phyloP scores from a whole-genome alignment of 2,329 filamentous ascomycete species.

The Myotisia sp. region DNA sequence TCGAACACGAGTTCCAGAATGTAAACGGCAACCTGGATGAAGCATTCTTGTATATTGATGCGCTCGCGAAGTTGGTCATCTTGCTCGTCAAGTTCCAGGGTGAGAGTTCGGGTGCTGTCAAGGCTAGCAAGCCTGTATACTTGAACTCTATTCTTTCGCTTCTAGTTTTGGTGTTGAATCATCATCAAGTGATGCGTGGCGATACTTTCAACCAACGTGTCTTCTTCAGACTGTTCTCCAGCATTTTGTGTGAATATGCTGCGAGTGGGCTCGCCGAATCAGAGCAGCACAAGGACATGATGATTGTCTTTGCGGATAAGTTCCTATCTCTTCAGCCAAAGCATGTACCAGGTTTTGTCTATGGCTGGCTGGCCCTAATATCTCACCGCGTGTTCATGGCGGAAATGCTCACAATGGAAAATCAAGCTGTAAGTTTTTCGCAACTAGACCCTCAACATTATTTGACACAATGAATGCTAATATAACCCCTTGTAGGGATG shows the following conservation, averaged over 20 bases:
- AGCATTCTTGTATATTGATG: slow-evolving; percentile 56
- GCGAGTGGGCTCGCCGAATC: slow-evolving; percentile 43
- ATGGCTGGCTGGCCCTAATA: slow-evolving; percentile 69
- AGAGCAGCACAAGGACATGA: slow-evolving; percentile 52
- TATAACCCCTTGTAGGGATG: slow-evolving; percentile 46
- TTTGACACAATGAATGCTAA: slow-evolving; percentile 7
- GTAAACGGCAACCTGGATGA: slow-evolving; percentile 47
- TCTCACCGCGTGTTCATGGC: slow-evolving; percentile 78
- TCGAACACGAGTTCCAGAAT: slow-evolving; percentile 54
- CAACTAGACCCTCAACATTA: slow-evolving; percentile 1
- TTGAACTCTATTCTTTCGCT: slow-evolving; percentile 66
- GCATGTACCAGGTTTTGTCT: slow-evolving; percentile 68
- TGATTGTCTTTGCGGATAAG: slow-evolving; percentile 55
- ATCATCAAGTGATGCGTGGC: slow-evolving; percentile 66
- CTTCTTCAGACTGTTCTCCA: slow-evolving; percentile 80
- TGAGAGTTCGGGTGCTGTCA: slow-evolving; percentile 44
- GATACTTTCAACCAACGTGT: slow-evolving; percentile 76
- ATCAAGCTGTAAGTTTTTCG: slow-evolving; percentile 32
- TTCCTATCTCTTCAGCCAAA: slow-evolving; percentile 62
- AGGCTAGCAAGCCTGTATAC: slow-evolving; percentile 52
- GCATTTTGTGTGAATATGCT: slow-evolving; percentile 63
- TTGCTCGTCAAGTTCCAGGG: slow-evolving; percentile 60
- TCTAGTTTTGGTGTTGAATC: slow-evolving; percentile 66
- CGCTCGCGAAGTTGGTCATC: slow-evolving; percentile 65
- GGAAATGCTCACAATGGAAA: slow-evolving; percentile 53